Conservation (phyloP, 2,329 filamentous ascomycete species). For the Coleophoma crateriformis region DNA sequence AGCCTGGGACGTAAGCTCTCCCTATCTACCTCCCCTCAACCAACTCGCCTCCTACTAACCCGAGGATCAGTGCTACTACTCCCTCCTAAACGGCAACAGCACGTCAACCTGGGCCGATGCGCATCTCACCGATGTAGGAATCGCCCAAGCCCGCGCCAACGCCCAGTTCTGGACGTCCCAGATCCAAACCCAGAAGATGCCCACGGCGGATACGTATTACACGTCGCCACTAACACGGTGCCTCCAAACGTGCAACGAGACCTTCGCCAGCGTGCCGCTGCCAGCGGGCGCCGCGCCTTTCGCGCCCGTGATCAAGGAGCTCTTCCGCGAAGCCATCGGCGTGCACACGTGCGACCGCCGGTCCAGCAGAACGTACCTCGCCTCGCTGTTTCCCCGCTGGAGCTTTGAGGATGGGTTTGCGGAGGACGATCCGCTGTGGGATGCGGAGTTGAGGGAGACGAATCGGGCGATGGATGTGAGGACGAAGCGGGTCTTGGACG, state of each 20-base stretch:
- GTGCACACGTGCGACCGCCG: constrained; percentile 66
- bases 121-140: constrained; percentile 51
- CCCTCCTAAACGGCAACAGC: constrained; percentile 55
- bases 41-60: not conserved
- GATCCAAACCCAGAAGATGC: constrained; percentile 46
- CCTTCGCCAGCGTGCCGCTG: constrained; percentile 49
- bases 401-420: constrained; percentile 55
- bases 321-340: constrained; percentile 60
- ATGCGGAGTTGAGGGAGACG: constrained; percentile 35
- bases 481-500: constrained; percentile 45
- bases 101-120: constrained; percentile 60
- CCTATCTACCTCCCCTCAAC: too few relatives aligned
- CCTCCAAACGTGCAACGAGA: constrained; percentile 54
- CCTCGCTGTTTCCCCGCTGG: constrained; percentile 43
- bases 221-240: constrained; percentile 58
- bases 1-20: constrained; percentile 53
- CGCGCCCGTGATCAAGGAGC: constrained; percentile 56
- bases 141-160: constrained; percentile 52
- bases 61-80: constrained; percentile 54
- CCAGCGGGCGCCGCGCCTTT: constrained; percentile 44
- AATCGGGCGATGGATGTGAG: constrained; percentile 41
- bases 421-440: constrained; percentile 49
- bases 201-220: constrained; percentile 59
- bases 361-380: constrained; percentile 47
- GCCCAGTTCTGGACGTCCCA: constrained; percentile 53